phyloP scores from a whole-genome alignment of 2,329 filamentous ascomycete genomes.

The Xylariaceae sp. region DNA sequence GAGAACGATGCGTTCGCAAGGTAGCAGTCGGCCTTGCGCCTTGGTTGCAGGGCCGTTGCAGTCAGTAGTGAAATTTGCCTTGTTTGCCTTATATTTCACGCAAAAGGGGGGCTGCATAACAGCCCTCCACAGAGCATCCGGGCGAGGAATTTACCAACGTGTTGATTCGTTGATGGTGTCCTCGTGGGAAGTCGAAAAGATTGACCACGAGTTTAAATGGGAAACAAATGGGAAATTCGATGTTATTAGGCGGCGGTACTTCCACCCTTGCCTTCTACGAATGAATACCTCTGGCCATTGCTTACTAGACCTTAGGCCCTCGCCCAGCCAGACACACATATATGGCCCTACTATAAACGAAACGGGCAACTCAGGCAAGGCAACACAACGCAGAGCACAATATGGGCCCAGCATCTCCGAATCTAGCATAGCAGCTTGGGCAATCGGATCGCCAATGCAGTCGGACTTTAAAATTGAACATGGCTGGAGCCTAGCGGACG shows the following conservation, averaged over 20 bases:
- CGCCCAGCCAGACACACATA: background rate
- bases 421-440: background rate
- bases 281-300: background rate
- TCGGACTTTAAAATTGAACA: background rate
- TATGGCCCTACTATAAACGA: background rate
- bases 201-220: background rate
- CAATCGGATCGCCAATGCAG: background rate
- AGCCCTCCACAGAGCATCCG: background rate
- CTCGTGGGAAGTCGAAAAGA: background rate
- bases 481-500: background rate
- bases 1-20: background rate
- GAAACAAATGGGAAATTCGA: background rate
- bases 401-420: background rate
- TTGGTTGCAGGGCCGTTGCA: background rate
- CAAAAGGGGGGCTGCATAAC: background rate
- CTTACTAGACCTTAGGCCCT: background rate
- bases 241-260: background rate
- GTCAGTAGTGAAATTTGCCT: background rate
- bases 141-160: background rate
- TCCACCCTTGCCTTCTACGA: background rate
- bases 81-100: too few relatives aligned
- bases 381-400: background rate
- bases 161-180: background rate
- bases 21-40: background rate
- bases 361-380: background rate